Evolutionary conservation across 768 basidiomycete genomes (phyloP), one percentile per base, ranked within the genome.

Genomic region (Leccinum truebloodii): DNA sequence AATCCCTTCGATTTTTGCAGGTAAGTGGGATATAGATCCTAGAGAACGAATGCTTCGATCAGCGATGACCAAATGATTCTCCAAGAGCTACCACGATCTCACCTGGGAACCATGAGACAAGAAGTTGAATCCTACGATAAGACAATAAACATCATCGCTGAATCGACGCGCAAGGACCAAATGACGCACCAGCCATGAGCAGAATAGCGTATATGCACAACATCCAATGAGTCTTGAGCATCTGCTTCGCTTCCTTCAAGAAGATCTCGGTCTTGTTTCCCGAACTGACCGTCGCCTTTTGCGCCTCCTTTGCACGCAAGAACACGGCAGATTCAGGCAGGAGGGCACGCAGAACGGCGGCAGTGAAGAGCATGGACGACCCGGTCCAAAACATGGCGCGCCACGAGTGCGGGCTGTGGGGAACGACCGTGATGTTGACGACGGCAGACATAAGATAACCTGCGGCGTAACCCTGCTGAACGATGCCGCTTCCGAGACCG

Each of bases 381-480:
- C 85, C 89, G 20, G 85, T 81, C 86, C 89, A 96, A 80, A 96
- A 96, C 49, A 97, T 77, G 7, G 81, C 76, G 53, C 94, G 81
- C 95, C 94, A 96, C 53, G 75, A 74, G 51, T 76, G 55, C 4
- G 58, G 52, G 13, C 24, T 68, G 32, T 69, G 54, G 1, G 76
- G 72, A 34, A 77, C 89, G 44, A 90, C 76, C 8, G 75, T 81
- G 39, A 95, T 79, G 69, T 94, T 94, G 78, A 95, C 83, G 56
- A 90, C 82, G 3, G 94, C 94, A 0, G 93, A 90, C 58, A 96
- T 63, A 20, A 97, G 85, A 70, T 89, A 95, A 3, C 95, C 95
- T 9, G 87, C 81, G 0, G 93, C 91, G 67, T 96, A 96, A n/a
- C 94, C 95, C 71, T 95, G 87, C 66, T 98, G 95, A 13, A 98